Base-by-base conservation (phyloP, 2,329 filamentous ascomycete species). In the Epichloe hybrida region DNA sequence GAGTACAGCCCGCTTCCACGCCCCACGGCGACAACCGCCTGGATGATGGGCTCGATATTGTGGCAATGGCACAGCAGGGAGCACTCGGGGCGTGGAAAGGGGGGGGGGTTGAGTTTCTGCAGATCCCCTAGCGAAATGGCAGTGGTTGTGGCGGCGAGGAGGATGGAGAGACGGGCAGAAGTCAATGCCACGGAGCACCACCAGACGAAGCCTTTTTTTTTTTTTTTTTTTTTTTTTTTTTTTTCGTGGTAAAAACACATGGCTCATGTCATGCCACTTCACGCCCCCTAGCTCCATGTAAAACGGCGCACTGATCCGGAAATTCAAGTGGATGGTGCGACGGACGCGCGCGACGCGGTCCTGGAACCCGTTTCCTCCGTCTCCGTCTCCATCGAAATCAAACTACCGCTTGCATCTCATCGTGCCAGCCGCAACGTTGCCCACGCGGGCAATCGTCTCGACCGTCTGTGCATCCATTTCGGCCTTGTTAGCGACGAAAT, bases 71-170 rank as follows among this genome's bases (percentile, higher is more conserved):
- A 21, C 21, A 21, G 1, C 21, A 21, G 21, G 20, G 70, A 66
- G 58, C 71, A 73, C 5, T 56, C 40, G 20, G 71, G 11, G 72
- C 17, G 17, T 2, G 17, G 17, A 17, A 17, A 63, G 49, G 55
- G 21, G 3, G n/a, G 20, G 20, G 20, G 20, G 20, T 17, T 17
- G 17, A 17, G 20, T 11, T 49, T 36, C 34, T 55, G 54, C 20
- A 62, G 44, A 8, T 54, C 39, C 27, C 49, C 44, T 13, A 59
- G 49, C 38, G 56, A 53, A 36, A 57, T 13, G 42, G 58, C 51
- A 15, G 56, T 52, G 20, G 52, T 49, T 15, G 50, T 51, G 11
- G 53, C 41, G 50, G 55, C 49, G 46, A 61, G 36, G 39, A 57
- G 39, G 21, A 21, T 21, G 3, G 21, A 21, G 3, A 21, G 1